Conservation (phyloP, 2,329 filamentous ascomycete species). For the Onygena corvina region DNA sequence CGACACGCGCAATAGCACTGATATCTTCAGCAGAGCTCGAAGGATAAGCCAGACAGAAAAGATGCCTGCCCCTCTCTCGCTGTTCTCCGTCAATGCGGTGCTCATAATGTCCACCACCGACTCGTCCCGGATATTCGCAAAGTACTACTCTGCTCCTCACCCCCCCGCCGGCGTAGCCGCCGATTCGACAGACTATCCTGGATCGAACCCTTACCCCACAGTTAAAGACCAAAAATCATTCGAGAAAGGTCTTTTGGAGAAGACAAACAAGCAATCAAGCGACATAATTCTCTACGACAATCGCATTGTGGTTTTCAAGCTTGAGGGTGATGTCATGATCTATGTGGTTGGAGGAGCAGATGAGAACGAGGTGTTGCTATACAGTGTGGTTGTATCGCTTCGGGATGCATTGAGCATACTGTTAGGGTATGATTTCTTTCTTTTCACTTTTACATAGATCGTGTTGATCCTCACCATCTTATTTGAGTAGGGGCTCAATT, state of each 20-base stretch:
- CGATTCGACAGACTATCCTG: constrained; percentile 47
- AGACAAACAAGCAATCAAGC: constrained; percentile 88
- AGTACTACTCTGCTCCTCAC: constrained; percentile 74
- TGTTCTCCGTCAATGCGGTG: constrained; percentile 66
- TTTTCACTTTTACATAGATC: not conserved
- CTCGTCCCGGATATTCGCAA: constrained; percentile 79
- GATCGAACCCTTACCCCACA: constrained; percentile 69
- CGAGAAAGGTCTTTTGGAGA: constrained; percentile 88
- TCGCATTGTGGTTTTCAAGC: constrained; percentile 92
- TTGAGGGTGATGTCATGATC: constrained; percentile 91
- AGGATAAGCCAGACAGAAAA: constrained; percentile 17
- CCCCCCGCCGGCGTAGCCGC: constrained; percentile 47
- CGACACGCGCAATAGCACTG: not conserved
- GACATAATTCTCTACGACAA: constrained; percentile 98
- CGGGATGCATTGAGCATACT: constrained; percentile 80
- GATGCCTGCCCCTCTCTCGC: constrained; percentile 64
- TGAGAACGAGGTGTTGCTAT: constrained; percentile 94
- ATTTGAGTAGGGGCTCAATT: constrained; percentile 61
- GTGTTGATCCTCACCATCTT: constrained; percentile 15
- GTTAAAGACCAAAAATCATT: constrained; percentile 92
- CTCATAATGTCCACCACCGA: constrained; percentile 75
- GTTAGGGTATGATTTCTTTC: constrained; percentile 57
- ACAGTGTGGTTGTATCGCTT: constrained; percentile 85
- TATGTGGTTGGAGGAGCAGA: constrained; percentile 85
- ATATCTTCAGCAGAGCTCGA: not conserved